These are phyloP conservation scores for Tetrapisispora nanseiensis DNA, from an alignment of 805 yeast genomes.

Conservation along the genomic window DNA sequence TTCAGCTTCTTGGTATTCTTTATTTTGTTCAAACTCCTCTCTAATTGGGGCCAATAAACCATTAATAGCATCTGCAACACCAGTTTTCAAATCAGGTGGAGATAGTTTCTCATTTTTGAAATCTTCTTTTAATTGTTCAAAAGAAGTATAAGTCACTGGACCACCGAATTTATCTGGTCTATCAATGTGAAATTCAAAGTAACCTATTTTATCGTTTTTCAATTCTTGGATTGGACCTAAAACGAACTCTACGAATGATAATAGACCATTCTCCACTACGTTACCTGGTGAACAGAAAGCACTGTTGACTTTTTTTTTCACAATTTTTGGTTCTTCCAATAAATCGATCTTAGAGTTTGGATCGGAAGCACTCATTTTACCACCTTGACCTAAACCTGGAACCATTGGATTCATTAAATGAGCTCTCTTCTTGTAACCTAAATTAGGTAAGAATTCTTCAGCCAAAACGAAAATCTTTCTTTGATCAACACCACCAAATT, in stretches of 20 bases:
- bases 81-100: slow-evolving; percentile 90
- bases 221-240: slow-evolving; percentile 79
- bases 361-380: slow-evolving; percentile 97
- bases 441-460: slow-evolving; percentile 76
- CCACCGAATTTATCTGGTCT: slow-evolving; percentile 99
- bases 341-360: slow-evolving; percentile 95
- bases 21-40: slow-evolving; percentile 47
- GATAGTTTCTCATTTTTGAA: slow-evolving; percentile 65
- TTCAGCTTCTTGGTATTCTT: slow-evolving; percentile 68
- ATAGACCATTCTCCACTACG: slow-evolving; percentile 81
- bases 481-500: slow-evolving; percentile 98
- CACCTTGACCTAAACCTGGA: slow-evolving; percentile 94
- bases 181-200: slow-evolving; percentile 60
- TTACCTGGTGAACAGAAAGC: slow-evolving; percentile 96
- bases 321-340: slow-evolving; percentile 77
- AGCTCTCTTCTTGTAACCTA: slow-evolving; percentile 95
- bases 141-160: slow-evolving; percentile 58
- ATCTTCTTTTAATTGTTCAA: slow-evolving; percentile 62
- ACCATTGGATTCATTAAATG: slow-evolving; percentile 99
- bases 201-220: slow-evolving; percentile 43
- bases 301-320: slow-evolving; percentile 80
- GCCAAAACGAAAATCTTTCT: slow-evolving; percentile 95
- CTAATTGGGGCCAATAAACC: slow-evolving; percentile 76
- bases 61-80: slow-evolving; percentile 81
- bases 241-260: slow-evolving; percentile 78